Conservation (phyloP, 2,329 filamentous ascomycete genomes). For the Epichloe glyceriae region DNA sequence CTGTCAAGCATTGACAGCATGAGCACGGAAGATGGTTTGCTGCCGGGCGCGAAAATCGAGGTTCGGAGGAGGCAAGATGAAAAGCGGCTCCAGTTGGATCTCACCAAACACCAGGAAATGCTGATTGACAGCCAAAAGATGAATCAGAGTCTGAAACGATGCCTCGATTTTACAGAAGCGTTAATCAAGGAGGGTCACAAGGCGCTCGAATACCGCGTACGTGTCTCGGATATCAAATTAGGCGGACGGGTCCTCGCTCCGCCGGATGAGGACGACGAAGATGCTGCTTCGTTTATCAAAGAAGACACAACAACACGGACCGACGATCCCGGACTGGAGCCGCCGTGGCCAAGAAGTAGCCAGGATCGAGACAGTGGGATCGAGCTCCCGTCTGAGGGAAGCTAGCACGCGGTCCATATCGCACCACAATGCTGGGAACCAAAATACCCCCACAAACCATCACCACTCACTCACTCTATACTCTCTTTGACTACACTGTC, state of each 20-base stretch:
- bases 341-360: conserved; percentile 24
- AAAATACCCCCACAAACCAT: not conserved
- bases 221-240: conserved; percentile 65
- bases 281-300: conserved; percentile 12
- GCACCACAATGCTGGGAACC: not conserved
- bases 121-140: conserved; percentile 86
- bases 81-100: conserved; percentile 68
- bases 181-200: conserved; percentile 81
- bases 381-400: conserved; percentile 30
- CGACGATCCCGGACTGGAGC: conserved; percentile 11
- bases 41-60: conserved; percentile 21
- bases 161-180: conserved; percentile 78
- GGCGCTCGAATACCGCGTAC: conserved; percentile 72
- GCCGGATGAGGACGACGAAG: conserved; percentile 46
- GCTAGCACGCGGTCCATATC: conserved; percentile 11
- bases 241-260: conserved; percentile 65
- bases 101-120: conserved; percentile 78
- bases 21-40: conserved; percentile 22
- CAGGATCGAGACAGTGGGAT: conserved; percentile 42
- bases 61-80: conserved; percentile 60
- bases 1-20: conserved; percentile 28
- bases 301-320: conserved; percentile 13
- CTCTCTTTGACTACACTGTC: not conserved
- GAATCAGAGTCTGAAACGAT: conserved; percentile 85
- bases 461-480: conserved; percentile 3